A percentile compares a stretch with the other conserved stretches of the same genome.
Evolutionary conservation across 129 eudicot species (phyloP).

Genomic region (Flaveria trinervia): DNA sequence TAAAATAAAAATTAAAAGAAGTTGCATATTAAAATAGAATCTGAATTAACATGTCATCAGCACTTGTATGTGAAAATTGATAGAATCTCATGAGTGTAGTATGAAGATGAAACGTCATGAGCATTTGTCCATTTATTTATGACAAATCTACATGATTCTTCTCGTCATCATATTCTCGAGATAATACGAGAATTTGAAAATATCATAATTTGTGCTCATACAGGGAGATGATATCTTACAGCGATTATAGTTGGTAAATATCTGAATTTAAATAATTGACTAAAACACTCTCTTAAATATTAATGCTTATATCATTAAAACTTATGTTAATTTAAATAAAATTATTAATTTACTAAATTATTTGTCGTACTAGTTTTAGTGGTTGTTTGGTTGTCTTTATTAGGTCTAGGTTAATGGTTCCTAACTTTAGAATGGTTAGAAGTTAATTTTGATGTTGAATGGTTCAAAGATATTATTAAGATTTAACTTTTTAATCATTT

Average conservation of each 20-base stretch:
- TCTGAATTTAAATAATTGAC: no score
- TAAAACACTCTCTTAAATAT: no score
- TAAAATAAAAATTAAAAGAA: not conserved
- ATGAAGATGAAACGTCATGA: conserved; percentile 32
- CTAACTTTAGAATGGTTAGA: no score
- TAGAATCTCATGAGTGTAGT: conserved; percentile 6
- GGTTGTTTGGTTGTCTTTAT: no score
- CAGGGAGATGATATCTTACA: not conserved
- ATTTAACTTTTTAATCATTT: no score
- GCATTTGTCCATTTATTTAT: conserved; percentile 23
- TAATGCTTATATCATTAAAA: no score
- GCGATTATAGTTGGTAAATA: not conserved
- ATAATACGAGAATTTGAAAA: not conserved
- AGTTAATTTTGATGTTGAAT: no score
- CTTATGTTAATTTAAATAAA: no score
- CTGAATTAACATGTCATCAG: conserved; percentile 24
- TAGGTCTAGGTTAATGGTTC: no score
- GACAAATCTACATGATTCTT: conserved; percentile 10
- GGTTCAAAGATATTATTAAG: no score
- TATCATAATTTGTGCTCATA: not conserved
- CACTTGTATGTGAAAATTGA: conserved; percentile 19
- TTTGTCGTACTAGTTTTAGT: no score
- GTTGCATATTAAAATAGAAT: not conserved
- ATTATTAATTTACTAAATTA: no score
- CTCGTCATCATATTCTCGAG: conserved; percentile 18